Evolutionary conservation across 2,329 filamentous ascomycete genomes (phyloP).

Genomic region (Teratosphaeria destructans): DNA sequence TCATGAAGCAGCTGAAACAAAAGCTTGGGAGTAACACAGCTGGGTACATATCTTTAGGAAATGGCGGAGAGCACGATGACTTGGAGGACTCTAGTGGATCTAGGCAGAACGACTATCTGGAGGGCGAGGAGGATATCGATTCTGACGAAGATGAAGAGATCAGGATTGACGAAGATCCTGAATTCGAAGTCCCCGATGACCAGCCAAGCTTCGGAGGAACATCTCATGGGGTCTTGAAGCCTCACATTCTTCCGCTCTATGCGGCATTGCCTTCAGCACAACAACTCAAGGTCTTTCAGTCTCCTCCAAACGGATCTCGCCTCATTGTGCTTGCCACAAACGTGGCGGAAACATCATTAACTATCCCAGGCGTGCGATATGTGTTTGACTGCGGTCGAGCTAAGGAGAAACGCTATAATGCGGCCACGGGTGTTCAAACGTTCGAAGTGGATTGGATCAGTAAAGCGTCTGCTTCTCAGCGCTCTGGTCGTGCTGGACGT

Average conservation of each 20-base stretch:
- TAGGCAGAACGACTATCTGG: constrained; percentile 49
- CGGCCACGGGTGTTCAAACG: constrained; percentile 82
- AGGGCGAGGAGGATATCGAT: constrained; percentile 46
- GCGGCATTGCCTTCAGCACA: constrained; percentile 84
- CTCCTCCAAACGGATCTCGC: constrained; percentile 69
- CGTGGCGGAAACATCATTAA: constrained; percentile 92
- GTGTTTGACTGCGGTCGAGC: constrained; percentile 90
- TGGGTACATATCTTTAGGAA: constrained; percentile 5
- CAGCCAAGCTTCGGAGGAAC: constrained; percentile 21
- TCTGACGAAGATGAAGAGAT: constrained; percentile 33
- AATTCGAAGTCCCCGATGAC: constrained; percentile 1
- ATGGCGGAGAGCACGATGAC: constrained; percentile 2
- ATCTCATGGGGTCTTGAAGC: constrained; percentile 51
- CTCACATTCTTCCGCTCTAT: constrained; percentile 88
- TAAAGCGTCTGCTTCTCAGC: constrained; percentile 87
- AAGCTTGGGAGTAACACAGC: constrained; percentile 47
- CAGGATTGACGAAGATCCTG: constrained; percentile 33
- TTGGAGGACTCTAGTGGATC: constrained; percentile 42
- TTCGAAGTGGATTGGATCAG: constrained; percentile 96
- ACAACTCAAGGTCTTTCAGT: constrained; percentile 82
- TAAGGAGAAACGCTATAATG: constrained; percentile 85
- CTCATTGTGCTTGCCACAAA: constrained; percentile 90
- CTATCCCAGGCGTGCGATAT: constrained; percentile 88
- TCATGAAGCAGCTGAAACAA: constrained; percentile 70
- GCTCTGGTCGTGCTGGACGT: constrained; percentile 85